Base-by-base conservation (phyloP, 176 grass and related monocot species). In the Aechmea fasciata region DNA sequence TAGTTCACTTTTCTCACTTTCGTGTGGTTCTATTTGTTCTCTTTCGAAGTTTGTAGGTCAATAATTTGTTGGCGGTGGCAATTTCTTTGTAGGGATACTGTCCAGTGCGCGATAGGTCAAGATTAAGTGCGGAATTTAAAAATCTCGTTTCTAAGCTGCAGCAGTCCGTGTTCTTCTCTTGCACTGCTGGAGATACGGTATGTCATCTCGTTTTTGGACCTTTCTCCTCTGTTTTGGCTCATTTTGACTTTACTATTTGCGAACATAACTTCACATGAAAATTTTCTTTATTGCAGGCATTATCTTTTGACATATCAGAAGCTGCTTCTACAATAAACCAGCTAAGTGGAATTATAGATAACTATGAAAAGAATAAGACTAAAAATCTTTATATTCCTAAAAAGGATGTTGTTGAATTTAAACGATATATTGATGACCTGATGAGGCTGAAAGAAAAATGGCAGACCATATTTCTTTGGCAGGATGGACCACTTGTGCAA, bases 401-500 rank as follows among this genome's bases (percentile, higher is more conserved):
- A 80, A 76, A 87, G 71, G 86, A 92, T 69, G 51, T 87, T 80
- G 80, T 63, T 64, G 67, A 92, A 41, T 41, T 41, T 41, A 41
- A 65, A 80, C 79, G 85, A 74, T 83, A 92, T 69, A 48, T 89
- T 80, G 80, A 66, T 64, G 67, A 92, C 63, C 14, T 96, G 19
- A 89, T 84, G 66, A 68, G 82, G 72, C 81, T 96, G 63, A 75
- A 92, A 72, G 78, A 85, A 66, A 92, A 83, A 47, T 96, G 83
- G 88, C 81, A 92, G 65, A 48, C 79, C 74, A 85, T 96, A 78
- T 96, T 96, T 49, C 70, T 89, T 70, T 96, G 92, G 92, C 92
- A 96, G 67, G 92, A 96, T 84, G 92, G 92, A 24, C 89, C 86
- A 11, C 92, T 96, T 83, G 88, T 96, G 57, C 78, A 89, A 84